Conservation (phyloP, 352 stramenopile genomes). For the Elongisporangium anandrum region DNA sequence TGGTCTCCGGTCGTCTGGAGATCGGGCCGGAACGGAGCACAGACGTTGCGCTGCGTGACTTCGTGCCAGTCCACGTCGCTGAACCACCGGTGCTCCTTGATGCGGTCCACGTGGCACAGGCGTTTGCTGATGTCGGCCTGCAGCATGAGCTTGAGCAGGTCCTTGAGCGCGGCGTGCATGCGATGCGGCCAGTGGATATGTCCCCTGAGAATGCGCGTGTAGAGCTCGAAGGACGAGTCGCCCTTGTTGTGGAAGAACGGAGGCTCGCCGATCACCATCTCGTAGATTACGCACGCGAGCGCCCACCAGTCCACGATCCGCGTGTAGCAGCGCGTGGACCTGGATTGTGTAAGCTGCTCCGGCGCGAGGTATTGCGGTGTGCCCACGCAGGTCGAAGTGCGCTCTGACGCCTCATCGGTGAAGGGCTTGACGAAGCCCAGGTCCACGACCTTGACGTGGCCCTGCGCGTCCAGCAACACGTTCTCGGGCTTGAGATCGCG, state of each 20-base stretch:
- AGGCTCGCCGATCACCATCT: slow-evolving; percentile 64
- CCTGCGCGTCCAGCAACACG: slow-evolving; percentile 70
- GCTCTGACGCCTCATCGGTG: slow-evolving; percentile 16
- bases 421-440: slow-evolving; percentile 61
- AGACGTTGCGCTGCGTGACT: slow-evolving; percentile 38
- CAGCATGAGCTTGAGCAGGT: slow-evolving; percentile 70
- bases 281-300: slow-evolving; percentile 75
- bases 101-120: slow-evolving; percentile 31
- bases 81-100: slow-evolving; percentile 72
- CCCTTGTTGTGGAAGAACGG: slow-evolving; percentile 76
- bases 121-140: slow-evolving; percentile 40
- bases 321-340: slow-evolving; percentile 60
- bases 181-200: slow-evolving; percentile 49
- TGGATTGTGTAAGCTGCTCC: slow-evolving; percentile 64
- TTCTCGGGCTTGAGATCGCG: slow-evolving; percentile 91
- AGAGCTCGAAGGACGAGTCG: slow-evolving; percentile 86
- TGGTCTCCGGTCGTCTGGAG: slow-evolving; percentile 41
- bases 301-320: slow-evolving; percentile 83
- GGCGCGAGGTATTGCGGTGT: slow-evolving; percentile 71
- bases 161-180: slow-evolving; percentile 35
- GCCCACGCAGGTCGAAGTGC: slow-evolving; percentile 57
- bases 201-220: slow-evolving; percentile 73
- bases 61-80: slow-evolving; percentile 55
- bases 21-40: slow-evolving; percentile 36
- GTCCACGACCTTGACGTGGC: slow-evolving; percentile 68